Evolutionary conservation across 768 basidiomycete genomes (phyloP), one percentile per base, ranked within the genome.

Genomic region (Suillus alpinus): DNA sequence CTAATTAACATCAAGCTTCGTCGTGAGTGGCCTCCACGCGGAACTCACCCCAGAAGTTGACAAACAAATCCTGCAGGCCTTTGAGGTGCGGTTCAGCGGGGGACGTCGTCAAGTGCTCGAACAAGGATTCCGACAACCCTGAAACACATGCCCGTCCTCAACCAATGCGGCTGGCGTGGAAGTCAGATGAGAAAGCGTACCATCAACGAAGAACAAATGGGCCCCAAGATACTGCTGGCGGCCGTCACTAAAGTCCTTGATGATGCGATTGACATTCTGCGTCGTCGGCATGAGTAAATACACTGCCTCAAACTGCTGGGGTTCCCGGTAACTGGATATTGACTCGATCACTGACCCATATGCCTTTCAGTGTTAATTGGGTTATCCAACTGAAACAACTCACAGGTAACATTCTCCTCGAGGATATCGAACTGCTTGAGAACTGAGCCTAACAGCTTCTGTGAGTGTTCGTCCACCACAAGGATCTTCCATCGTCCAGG

Each of bases 401-500:
- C 78, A 97, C 96, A 83, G 50, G 95, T 97, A 46, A 98, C 94
- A 80, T 95, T 95, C 81, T 97, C 94, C 73, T 94, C 89, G 59
- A 98, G 75, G 59, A 98, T 91, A 73, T 99, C 96, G 67, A 92
- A 94, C 71, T 93, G 89, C 76, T 94, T 94, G 67, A 98, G 81
- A 4, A 95, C 93, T 9, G 90, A 85, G 62, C 87, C 84, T 50
- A 99, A 75, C 58, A 98, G 77, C 71, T 83, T 86, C 75, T 95
- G 89, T 29, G 95, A 89, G 75, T 92, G 85, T 65, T 95, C 93
- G 73, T 99, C 97, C 57, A 98, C 91, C 61, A 99, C 94, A 47
- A 98, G 85, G 66, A 97, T 91, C 84, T 99, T 99, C 97, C 97
- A 99, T 82, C 86, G 79, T 60, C 85, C 86, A 20, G 89, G 86